Base-by-base conservation (phyloP, 441 rosid species). In the Populus trichocarpa region DNA sequence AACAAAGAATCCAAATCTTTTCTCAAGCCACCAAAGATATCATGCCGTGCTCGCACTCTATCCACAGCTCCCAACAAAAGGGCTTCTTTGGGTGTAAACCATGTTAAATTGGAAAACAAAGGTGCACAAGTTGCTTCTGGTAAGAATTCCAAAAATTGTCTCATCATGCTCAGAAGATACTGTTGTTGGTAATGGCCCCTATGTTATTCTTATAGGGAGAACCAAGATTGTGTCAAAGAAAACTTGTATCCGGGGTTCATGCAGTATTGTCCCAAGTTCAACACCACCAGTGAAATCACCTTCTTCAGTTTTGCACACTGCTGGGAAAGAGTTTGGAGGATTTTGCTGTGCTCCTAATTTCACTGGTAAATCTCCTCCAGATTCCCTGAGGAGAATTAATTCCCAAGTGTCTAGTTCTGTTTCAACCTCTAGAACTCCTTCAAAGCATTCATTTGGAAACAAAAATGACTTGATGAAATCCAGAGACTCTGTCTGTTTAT, bases 191-290 rank as follows among this genome's bases (percentile, higher is more conserved):
- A n/a, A 36, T 64, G 10, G 78, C 64, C 25, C 68, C 53, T 72
- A 36, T 8, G 2, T 35, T 63, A 74, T 33, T 66, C 64, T 75
- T 79, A 9, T 80, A 91, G 92, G 84, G 53, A 83, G 59, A 77
- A 75, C 30, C 25, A 83, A 74, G 70, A 78, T 64, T 3, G 26
- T 28, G 76, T 68, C 78, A 30, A 89, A 80, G 83, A 81, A 77
- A 77, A 78, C 77, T 70, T 83, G 86, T 59, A 35, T 78, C 72
- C 78, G 80, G 61, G 81, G 86, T 64, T 81, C 85, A 5, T 72
- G 35, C 20, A 35, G 40, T 75, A 9, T 35, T 8, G 32, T 77
- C 30, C 59, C 83, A 59, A 73, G 84, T 64, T 76, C 83, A 69
- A 79, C 65, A 30, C 30, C 85, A 38, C 25, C 80, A 33, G 38